Conservation (phyloP, 768 basidiomycete species). For the Sarcodon aspratus region DNA sequence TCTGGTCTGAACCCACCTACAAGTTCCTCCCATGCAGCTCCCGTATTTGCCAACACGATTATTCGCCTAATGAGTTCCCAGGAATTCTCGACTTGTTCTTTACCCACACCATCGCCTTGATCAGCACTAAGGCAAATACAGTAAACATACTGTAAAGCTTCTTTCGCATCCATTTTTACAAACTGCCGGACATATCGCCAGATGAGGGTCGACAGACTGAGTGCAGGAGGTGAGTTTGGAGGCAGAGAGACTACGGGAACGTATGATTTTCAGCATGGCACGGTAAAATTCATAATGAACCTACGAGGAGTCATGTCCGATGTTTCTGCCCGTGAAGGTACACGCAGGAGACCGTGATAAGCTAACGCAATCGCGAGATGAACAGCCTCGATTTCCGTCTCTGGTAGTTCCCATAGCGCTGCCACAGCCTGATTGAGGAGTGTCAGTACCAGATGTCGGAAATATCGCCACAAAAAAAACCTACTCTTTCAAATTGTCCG, state of each 20-base stretch:
- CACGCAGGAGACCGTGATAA: constrained; percentile 85
- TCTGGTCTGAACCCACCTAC: constrained; percentile 89
- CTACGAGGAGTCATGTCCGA: constrained; percentile 77
- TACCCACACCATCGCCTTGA: constrained; percentile 57
- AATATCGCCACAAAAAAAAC: constrained; percentile 10
- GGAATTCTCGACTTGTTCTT: constrained; percentile 71
- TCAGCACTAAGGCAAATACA: constrained; percentile 73
- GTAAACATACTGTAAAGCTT: constrained; percentile 92
- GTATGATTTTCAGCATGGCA: background rate
- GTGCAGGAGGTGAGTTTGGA: constrained; percentile 53
- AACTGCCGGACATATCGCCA: constrained; percentile 93
- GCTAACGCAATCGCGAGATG: constrained; percentile 87
- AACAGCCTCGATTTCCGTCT: constrained; percentile 87
- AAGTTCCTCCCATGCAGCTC: constrained; percentile 83
- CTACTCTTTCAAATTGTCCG: constrained; percentile 87
- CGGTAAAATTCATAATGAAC: constrained; percentile 11
- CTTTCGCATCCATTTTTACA: constrained; percentile 84
- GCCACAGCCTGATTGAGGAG: constrained; percentile 63
- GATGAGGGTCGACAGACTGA: constrained; percentile 75
- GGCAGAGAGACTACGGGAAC: constrained; percentile 48
- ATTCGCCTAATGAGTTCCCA: constrained; percentile 75
- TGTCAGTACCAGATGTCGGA: background rate
- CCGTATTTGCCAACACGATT: constrained; percentile 67
- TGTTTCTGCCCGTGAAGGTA: constrained; percentile 71
- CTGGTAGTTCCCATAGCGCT: constrained; percentile 77